These are phyloP conservation scores for Phytopythium mirpurense DNA, from an alignment of 352 stramenopile species.

Conservation along the genomic window DNA sequence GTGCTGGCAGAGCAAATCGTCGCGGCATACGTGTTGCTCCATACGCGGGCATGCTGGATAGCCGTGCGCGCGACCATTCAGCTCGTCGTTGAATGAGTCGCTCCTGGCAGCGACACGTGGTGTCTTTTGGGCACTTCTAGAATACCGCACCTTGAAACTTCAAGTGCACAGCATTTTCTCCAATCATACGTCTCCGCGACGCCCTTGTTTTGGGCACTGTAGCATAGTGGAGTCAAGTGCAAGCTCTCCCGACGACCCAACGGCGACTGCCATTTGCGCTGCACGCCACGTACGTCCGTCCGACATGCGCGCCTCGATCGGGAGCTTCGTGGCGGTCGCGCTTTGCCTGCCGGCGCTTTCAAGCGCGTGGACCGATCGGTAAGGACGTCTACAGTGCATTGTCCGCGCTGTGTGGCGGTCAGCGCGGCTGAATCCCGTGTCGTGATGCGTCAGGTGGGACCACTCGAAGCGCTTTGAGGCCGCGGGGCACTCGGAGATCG, in stretches of 20 bases:
- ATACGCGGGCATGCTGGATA: no score
- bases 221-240: neutral
- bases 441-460: slow-evolving; percentile 43
- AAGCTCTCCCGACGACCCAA: neutral
- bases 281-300: neutral
- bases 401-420: neutral
- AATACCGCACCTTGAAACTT: slow-evolving; percentile 14
- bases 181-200: neutral
- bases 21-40: no score
- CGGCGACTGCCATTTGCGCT: neutral
- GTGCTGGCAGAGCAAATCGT: no score
- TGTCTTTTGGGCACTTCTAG: slow-evolving; percentile 24
- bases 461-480: slow-evolving; percentile 76
- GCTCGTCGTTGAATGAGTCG: neutral
- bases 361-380: slow-evolving; percentile 55
- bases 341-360: slow-evolving; percentile 13
- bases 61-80: neutral
- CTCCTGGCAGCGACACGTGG: slow-evolving; percentile 5
- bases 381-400: neutral
- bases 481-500: slow-evolving; percentile 48
- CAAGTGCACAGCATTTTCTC: slow-evolving; percentile 5
- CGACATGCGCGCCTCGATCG: slow-evolving; percentile 3
- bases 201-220: neutral
- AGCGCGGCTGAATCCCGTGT: neutral
- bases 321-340: slow-evolving; percentile 9